phyloP scores from a whole-genome alignment of 495 filamentous ascomycete species.

The Neurospora sp. region DNA sequence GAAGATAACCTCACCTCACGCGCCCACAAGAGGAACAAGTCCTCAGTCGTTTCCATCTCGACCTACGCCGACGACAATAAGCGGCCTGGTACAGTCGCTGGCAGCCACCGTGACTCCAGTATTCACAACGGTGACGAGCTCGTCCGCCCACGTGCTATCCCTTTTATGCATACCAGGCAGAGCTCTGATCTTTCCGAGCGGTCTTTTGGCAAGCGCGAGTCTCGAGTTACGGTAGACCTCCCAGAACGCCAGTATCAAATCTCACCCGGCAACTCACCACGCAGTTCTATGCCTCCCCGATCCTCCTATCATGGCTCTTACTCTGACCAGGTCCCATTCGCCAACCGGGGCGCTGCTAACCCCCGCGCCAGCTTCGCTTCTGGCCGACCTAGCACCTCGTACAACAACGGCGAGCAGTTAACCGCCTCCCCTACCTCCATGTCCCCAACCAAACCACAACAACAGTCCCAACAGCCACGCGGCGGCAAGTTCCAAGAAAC shows the following conservation, averaged over 20 bases:
- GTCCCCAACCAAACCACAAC: conserved; percentile 25
- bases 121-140: conserved; percentile 40
- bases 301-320: conserved; percentile 23
- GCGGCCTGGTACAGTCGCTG: conserved; percentile 38
- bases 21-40: conserved; percentile 64
- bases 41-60: conserved; percentile 47
- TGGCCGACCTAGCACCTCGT: not conserved
- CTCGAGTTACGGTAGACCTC: conserved; percentile 32
- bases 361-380: conserved; percentile 16
- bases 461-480: conserved; percentile 34
- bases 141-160: conserved; percentile 48
- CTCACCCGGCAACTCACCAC: conserved; percentile 33
- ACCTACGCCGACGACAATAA: conserved; percentile 43
- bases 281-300: conserved; percentile 26
- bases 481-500: conserved; percentile 54
- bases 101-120: conserved; percentile 38
- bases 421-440: not conserved
- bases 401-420: not conserved
- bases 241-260: conserved; percentile 43
- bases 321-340: conserved; percentile 25
- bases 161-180: conserved; percentile 66
- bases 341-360: conserved; percentile 22
- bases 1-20: conserved; percentile 79
- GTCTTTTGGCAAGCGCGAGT: conserved; percentile 37
- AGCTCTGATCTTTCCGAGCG: conserved; percentile 35